phyloP scores from a whole-genome alignment of 208 protist species.

The Wallacemonas sp. region DNA sequence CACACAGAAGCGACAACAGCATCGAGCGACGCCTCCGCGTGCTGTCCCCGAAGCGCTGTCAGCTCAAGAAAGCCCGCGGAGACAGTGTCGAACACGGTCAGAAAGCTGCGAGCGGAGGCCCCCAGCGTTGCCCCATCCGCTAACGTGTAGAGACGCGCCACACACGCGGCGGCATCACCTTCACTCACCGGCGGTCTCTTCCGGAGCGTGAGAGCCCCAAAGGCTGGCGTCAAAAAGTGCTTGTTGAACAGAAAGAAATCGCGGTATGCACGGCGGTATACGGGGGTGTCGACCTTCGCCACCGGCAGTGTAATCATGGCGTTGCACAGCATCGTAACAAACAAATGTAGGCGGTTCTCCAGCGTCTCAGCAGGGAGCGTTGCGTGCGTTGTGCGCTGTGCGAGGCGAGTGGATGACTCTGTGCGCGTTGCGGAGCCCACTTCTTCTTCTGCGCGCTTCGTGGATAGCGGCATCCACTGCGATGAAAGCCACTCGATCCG shows the following conservation, averaged over 20 bases:
- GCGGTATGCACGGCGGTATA: conserved; percentile 39
- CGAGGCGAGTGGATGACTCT: neutral
- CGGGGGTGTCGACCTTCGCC: neutral
- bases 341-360: conserved; percentile 71
- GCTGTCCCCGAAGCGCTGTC: conserved; percentile 12
- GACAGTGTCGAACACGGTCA: conserved; percentile 43
- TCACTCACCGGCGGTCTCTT: neutral
- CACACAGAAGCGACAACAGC: neutral
- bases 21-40: neutral
- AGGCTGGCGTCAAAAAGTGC: conserved; percentile 67
- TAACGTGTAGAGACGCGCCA: conserved; percentile 42
- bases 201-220: conserved; percentile 61
- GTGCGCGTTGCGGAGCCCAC: neutral
- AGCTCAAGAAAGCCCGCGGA: conserved; percentile 49
- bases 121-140: conserved; percentile 45
- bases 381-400: neutral
- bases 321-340: conserved; percentile 47
- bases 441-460: conserved; percentile 20
- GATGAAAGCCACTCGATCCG: neutral
- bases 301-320: conserved; percentile 22
- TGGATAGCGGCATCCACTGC: conserved; percentile 50
- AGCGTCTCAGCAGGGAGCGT: conserved; percentile 64
- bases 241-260: conserved; percentile 61
- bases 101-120: conserved; percentile 24
- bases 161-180: conserved; percentile 21